phyloP scores from a whole-genome alignment of 345 rosid genomes.

The Abelmoschus esculentus region DNA sequence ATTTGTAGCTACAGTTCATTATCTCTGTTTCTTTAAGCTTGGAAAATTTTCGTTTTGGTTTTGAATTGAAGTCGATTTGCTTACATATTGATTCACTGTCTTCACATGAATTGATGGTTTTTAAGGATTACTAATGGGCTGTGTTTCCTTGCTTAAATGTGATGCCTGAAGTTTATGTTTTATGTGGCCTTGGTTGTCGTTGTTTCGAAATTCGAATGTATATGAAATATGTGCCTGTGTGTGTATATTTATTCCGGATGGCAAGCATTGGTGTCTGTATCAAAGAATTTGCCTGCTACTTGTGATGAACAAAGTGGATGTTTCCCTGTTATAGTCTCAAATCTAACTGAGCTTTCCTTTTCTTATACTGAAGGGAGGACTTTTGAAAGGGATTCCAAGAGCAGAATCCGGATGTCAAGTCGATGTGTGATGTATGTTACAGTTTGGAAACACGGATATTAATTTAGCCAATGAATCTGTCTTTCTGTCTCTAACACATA shows the following conservation, averaged over 20 bases:
- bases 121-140: neutral
- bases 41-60: neutral
- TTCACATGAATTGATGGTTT: too few species aligned
- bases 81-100: neutral
- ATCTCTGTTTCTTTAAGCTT: neutral
- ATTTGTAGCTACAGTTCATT: neutral
- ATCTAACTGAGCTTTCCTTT: constrained; percentile 8
- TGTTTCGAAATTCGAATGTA: neutral
- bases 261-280: neutral
- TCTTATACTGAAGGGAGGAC: constrained; percentile 51
- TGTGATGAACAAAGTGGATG: neutral
- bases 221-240: neutral
- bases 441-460: neutral
- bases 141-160: neutral
- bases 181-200: neutral
- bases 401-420: constrained; percentile 76
- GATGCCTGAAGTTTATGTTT: neutral
- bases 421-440: constrained; percentile 74
- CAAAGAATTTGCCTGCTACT: neutral
- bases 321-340: neutral
- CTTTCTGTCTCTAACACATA: neutral
- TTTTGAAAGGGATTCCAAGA: constrained; percentile 75
- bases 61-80: neutral
- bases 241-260: neutral
- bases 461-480: neutral